A percentile compares a stretch with the other conserved stretches of the same genome.
These are phyloP conservation scores for Alopecurus myosuroides DNA, from an alignment of 176 grass and related monocot species.

Conservation along the genomic window DNA sequence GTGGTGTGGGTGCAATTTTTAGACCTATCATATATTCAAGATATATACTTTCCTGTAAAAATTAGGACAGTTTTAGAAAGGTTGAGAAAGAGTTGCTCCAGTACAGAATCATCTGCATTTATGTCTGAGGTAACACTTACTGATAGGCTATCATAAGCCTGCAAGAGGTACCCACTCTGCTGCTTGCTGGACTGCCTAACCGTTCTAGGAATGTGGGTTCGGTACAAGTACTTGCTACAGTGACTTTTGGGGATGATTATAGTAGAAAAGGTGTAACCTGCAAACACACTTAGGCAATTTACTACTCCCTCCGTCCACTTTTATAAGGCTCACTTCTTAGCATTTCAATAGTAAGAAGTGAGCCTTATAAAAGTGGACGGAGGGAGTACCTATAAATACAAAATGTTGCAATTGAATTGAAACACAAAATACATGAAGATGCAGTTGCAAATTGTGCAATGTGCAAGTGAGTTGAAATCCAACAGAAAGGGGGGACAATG, in stretches of 20 bases:
- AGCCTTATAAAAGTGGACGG: too few species aligned
- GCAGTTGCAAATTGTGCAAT: background rate
- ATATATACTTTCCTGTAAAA: constrained; percentile 89
- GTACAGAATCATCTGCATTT: background rate
- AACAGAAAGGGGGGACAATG: background rate
- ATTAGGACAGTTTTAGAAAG: constrained; percentile 27
- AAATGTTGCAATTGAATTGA: background rate
- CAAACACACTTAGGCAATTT: background rate
- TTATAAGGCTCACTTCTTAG: too few species aligned
- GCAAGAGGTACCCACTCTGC: background rate
- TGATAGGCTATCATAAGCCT: background rate
- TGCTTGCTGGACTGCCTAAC: background rate
- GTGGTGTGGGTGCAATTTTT: constrained; percentile 92
- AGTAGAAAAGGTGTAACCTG: background rate
- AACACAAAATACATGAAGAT: background rate
- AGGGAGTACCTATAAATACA: background rate
- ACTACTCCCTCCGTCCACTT: too few species aligned
- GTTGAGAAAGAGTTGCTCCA: background rate
- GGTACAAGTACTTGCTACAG: background rate
- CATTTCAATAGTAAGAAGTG: too few species aligned
- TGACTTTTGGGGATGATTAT: constrained; percentile 4
- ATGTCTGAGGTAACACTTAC: background rate
- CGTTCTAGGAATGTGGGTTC: background rate
- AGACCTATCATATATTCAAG: constrained; percentile 82
- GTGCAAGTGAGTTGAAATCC: background rate